A percentile compares a stretch with the other conserved stretches of the same genome.
Conservation (phyloP, 345 rosid species). For the Brassica carinata region DNA sequence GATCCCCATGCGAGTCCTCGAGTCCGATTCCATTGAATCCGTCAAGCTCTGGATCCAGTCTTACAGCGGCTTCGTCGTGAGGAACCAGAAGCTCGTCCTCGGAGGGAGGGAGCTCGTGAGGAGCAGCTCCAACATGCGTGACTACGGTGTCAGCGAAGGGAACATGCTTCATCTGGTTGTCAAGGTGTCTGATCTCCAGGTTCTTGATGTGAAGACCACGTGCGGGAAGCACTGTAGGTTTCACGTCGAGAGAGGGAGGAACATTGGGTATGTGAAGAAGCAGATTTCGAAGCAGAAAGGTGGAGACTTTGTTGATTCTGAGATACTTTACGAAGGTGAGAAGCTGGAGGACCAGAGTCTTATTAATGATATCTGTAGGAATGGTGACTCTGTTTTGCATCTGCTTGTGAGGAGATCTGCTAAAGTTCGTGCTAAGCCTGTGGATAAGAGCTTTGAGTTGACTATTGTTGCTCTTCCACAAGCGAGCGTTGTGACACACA, state of each 20-base stretch:
- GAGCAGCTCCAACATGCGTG: slow-evolving; percentile 65
- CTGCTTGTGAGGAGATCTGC: slow-evolving; percentile 63
- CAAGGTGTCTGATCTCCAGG: slow-evolving; percentile 71
- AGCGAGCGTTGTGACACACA: background rate
- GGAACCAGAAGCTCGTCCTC: slow-evolving; percentile 72
- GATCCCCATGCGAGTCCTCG: slow-evolving; percentile 60
- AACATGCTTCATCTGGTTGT: slow-evolving; percentile 77
- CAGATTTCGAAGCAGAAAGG: slow-evolving; percentile 53
- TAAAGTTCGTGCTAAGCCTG: slow-evolving; percentile 62
- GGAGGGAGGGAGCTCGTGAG: slow-evolving; percentile 70
- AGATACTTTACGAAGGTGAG: slow-evolving; percentile 68
- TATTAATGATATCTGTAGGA: slow-evolving; percentile 56
- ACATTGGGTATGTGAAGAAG: slow-evolving; percentile 71
- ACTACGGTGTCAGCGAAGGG: slow-evolving; percentile 70
- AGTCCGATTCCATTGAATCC: slow-evolving; percentile 66
- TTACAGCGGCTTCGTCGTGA: slow-evolving; percentile 64
- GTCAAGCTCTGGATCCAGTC: slow-evolving; percentile 74
- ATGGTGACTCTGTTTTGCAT: slow-evolving; percentile 58
- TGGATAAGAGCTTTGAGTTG: slow-evolving; percentile 65
- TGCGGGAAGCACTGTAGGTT: slow-evolving; percentile 62
- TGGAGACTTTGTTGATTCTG: slow-evolving; percentile 51
- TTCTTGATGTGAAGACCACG: slow-evolving; percentile 57
- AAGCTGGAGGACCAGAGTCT: slow-evolving; percentile 64
- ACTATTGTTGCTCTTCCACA: slow-evolving; percentile 57
- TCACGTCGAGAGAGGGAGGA: slow-evolving; percentile 59